These are phyloP conservation scores for Saccharomycopsis sp. DNA, from an alignment of 805 yeast genomes.

Conservation along the genomic window DNA sequence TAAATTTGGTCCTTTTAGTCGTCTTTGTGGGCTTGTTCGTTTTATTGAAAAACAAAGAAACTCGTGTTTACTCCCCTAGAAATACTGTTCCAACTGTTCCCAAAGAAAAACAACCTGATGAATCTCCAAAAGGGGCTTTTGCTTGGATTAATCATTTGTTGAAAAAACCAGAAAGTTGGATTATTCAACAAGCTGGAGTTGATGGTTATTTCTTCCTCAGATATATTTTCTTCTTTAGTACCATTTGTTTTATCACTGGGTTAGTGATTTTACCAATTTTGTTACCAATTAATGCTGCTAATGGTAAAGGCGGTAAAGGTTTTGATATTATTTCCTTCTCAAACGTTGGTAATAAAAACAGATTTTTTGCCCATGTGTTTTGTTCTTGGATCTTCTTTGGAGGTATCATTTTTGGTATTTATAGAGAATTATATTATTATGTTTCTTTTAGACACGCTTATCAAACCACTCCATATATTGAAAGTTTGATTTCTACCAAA, in stretches of 20 bases:
- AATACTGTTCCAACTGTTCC: constrained; percentile 30
- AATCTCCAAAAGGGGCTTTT: constrained; percentile 51
- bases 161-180: constrained; percentile 45
- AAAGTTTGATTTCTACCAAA: constrained; percentile 57
- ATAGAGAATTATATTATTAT: constrained; percentile 66
- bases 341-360: constrained; percentile 51
- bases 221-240: constrained; percentile 45
- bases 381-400: constrained; percentile 69
- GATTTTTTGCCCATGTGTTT: constrained; percentile 66
- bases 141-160: constrained; percentile 47
- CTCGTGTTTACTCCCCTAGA: constrained; percentile 76
- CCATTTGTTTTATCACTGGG: constrained; percentile 43
- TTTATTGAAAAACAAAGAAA: constrained; percentile 49
- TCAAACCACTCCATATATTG: constrained; percentile 65
- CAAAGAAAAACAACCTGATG: constrained; percentile 48
- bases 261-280: constrained; percentile 55
- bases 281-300: constrained; percentile 66
- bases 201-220: constrained; percentile 74
- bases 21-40: constrained; percentile 53
- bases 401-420: constrained; percentile 50
- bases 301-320: constrained; percentile 41
- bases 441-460: constrained; percentile 61
- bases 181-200: constrained; percentile 59
- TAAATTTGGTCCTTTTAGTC: constrained; percentile 52
- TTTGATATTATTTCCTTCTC: constrained; percentile 57